These are phyloP conservation scores for Hippophae gyantsensis DNA, from an alignment of 306 rosid genomes.

Conservation along the genomic window DNA sequence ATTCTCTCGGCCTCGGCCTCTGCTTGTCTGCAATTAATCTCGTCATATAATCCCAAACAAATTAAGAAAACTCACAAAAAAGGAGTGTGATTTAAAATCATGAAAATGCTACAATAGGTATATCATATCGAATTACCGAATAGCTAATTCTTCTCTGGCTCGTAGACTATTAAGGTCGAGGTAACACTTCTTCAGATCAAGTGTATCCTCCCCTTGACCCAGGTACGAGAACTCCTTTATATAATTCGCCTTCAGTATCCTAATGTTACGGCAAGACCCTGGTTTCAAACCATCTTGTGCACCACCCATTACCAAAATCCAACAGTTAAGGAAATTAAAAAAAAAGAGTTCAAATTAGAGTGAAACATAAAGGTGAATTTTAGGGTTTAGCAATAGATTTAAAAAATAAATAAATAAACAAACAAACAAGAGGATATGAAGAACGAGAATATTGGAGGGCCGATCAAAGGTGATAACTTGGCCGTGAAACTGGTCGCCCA, in stretches of 20 bases:
- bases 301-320: neutral
- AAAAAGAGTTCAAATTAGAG: neutral
- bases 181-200: constrained; percentile 44
- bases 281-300: constrained; percentile 52
- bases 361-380: constrained; percentile 1
- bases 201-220: constrained; percentile 71
- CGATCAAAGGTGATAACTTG: constrained; percentile 86
- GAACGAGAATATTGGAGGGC: constrained; percentile 67
- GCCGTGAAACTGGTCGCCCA: constrained; percentile 78
- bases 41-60: neutral
- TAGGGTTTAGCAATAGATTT: constrained; percentile 12
- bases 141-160: constrained; percentile 60
- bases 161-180: constrained; percentile 63
- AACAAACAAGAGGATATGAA: constrained; percentile 44
- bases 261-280: constrained; percentile 55
- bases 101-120: neutral
- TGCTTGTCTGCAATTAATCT: constrained; percentile 51
- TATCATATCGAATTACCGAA: constrained; percentile 35
- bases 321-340: constrained; percentile 14
- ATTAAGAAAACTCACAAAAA: neutral
- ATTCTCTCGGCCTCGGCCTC: constrained; percentile 85
- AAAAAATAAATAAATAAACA: neutral
- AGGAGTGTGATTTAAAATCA: neutral
- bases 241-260: constrained; percentile 66
- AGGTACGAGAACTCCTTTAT: constrained; percentile 59